Percentiles rank a stretch among this genome's conserved stretches.
Evolutionary conservation across 2,329 filamentous ascomycete species (phyloP).

Genomic region (Colletotrichum sp.): DNA sequence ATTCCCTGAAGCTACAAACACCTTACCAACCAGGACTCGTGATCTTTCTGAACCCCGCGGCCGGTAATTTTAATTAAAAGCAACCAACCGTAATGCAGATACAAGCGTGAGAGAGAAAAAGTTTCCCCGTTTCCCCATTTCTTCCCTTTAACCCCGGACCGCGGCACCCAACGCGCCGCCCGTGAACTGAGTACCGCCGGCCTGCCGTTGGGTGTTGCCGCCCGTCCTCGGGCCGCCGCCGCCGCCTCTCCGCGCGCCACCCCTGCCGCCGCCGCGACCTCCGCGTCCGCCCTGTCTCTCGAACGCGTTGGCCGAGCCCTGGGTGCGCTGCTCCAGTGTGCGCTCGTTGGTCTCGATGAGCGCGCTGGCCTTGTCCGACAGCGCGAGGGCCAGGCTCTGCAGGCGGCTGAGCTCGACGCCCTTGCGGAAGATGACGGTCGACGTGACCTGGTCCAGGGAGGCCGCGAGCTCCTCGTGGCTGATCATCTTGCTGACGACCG

Average conservation of each 20-base stretch:
- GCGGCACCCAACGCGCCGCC: conserved; percentile 78
- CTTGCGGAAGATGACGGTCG: conserved; percentile 98
- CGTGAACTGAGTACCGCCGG: conserved; percentile 80
- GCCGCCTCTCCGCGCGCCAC: conserved; percentile 66
- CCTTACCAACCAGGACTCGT: conserved; percentile 18
- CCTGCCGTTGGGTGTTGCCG: conserved; percentile 67
- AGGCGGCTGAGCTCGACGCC: conserved; percentile 96
- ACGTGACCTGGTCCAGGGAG: conserved; percentile 96
- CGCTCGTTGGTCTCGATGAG: conserved; percentile 98
- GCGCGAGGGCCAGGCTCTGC: conserved; percentile 90
- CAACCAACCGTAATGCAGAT: conserved; percentile 25
- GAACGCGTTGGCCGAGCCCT: conserved; percentile 94
- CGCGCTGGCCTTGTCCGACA: conserved; percentile 94
- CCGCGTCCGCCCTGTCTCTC: conserved; percentile 87
- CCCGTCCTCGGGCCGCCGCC: conserved; percentile 66
- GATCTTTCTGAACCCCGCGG: conserved; percentile 17
- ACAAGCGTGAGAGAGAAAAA: conserved; percentile 19
- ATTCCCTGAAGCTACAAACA: conserved; percentile 26
- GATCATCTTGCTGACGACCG: conserved; percentile 98
- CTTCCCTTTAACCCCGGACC: conserved; percentile 57
- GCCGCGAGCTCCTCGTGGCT: conserved; percentile 97
- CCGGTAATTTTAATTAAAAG: conserved; percentile 23
- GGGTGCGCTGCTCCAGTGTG: conserved; percentile 94
- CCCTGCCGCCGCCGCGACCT: conserved; percentile 67
- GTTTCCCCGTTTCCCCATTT: background rate